Evolutionary conservation across 2,329 filamentous ascomycete genomes (phyloP), one percentile per base, ranked within the genome.

Genomic region (Trematosphaeria pertusa): DNA sequence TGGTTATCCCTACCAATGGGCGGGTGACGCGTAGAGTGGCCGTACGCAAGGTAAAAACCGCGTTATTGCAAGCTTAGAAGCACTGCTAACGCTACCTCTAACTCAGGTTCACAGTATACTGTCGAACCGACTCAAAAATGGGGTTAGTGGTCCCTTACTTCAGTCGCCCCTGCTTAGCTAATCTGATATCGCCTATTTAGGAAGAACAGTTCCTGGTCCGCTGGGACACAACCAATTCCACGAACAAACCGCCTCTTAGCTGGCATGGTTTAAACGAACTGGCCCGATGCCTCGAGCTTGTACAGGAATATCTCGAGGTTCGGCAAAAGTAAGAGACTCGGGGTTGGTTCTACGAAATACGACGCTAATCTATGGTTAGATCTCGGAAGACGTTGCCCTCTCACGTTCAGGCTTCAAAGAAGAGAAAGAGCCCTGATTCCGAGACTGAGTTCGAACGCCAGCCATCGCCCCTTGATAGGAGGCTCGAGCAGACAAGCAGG

Each of bases 251-350:
- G 0, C 67, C 74, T 2, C 56, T 71, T 3, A 76, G 73, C 5
- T 80, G 77, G 77, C 77, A 80, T 41, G 30, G 50, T 1, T 24
- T 78, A 0, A 45, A 61, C 0, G 76, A 78, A 39, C 65, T 80
- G 0, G 48, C 51, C 0, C 37, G 58, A 5, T 73, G 71, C 26
- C 60, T 78, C 0, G 68, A 74, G 37, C 48, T 66, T 1, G 62
- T 80, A 0, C 77, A 80, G 39, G 59, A 61, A 2, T 78, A 80
- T 39, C 51, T 79, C 0, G 70, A 74, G 2, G 19, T 20, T 11
- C 54, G 59, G 22, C 48, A 63, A 12, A 56, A 57, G 67, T 69
- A 53, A 43, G 57, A 21, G 11, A 15, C 2, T 15, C 8, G 18
- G n/a, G n/a, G 8, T 26, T 14, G 3, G 19, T 12, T 18, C 4